Conservation (phyloP, 2,329 filamentous ascomycete genomes). For the Microthyrium microscopicum region DNA sequence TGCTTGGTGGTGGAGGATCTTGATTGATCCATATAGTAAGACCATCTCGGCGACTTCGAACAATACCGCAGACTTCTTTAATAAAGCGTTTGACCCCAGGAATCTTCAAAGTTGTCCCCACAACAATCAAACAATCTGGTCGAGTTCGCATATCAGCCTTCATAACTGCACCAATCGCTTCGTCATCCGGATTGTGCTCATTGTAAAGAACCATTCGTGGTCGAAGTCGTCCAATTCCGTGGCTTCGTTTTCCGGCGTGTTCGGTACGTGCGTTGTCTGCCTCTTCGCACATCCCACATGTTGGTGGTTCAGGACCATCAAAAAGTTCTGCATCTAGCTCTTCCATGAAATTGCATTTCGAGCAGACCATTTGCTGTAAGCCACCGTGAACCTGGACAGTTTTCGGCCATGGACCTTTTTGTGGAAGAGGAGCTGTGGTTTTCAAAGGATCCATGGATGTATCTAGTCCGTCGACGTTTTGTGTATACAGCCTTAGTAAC, state of each 20-base stretch:
- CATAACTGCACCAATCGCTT: constrained; percentile 85
- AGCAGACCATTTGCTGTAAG: constrained; percentile 90
- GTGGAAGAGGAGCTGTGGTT: constrained; percentile 65
- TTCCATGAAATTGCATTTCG: constrained; percentile 67
- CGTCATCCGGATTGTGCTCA: constrained; percentile 89
- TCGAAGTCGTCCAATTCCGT: constrained; percentile 76
- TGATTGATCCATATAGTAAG: constrained; percentile 91
- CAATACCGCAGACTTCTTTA: constrained; percentile 75
- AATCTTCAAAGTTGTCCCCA: constrained; percentile 89
- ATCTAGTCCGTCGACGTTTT: constrained; percentile 94
- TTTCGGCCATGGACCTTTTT: constrained; percentile 80
- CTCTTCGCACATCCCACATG: constrained; percentile 58
- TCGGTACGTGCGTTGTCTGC: constrained; percentile 61
- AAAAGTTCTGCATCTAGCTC: constrained; percentile 69
- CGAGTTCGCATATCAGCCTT: constrained; percentile 68
- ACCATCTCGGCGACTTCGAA: constrained; percentile 67
- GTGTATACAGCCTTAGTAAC: constrained; percentile 78
- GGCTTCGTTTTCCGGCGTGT: constrained; percentile 71
- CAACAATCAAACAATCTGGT: constrained; percentile 84
- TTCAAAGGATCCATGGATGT: constrained; percentile 63
- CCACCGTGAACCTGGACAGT: constrained; percentile 91
- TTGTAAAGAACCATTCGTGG: constrained; percentile 96
- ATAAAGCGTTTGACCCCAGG: constrained; percentile 81
- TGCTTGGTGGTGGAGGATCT: constrained; percentile 56
- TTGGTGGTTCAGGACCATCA: constrained; percentile 65